Conservation (phyloP, 352 stramenopile species). For the Elongisporangium anandrum region DNA sequence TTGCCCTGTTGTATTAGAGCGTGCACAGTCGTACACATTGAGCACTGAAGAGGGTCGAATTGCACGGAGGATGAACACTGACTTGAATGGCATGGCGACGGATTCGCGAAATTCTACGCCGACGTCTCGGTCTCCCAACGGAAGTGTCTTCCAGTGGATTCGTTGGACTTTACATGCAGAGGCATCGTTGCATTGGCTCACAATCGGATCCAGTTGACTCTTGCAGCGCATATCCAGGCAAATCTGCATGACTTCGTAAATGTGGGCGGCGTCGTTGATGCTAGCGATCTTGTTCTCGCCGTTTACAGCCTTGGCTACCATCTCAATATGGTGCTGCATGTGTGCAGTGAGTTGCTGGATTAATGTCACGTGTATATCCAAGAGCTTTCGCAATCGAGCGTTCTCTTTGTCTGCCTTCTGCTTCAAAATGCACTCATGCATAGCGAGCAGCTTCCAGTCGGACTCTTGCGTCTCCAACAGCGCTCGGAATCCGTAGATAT, state of each 20-base stretch:
- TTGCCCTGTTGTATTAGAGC: not conserved
- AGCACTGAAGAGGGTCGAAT: not conserved
- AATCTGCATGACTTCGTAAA: not conserved
- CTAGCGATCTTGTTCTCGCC: not conserved
- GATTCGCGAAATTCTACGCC: not conserved
- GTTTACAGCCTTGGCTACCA: not conserved
- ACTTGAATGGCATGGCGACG: not conserved
- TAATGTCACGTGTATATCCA: not conserved
- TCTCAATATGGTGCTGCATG: not conserved
- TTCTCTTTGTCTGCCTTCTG: not conserved
- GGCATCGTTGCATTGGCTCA: not conserved
- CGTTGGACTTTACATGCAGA: not conserved
- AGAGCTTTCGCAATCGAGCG: not conserved
- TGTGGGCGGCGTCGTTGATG: not conserved
- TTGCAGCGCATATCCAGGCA: not conserved
- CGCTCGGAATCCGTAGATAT: not conserved
- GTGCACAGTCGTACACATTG: not conserved
- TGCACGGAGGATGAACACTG: not conserved
- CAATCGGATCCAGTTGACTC: not conserved
- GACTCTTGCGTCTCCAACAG: not conserved
- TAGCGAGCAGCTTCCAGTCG: not conserved
- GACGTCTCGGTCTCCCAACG: not conserved
- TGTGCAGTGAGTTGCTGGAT: not conserved
- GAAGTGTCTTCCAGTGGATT: not conserved
- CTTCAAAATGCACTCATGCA: not conserved